Evolutionary conservation across 129 eudicot species (phyloP), one percentile per base, ranked within the genome.

Genomic region (Flaveria bidentis): DNA sequence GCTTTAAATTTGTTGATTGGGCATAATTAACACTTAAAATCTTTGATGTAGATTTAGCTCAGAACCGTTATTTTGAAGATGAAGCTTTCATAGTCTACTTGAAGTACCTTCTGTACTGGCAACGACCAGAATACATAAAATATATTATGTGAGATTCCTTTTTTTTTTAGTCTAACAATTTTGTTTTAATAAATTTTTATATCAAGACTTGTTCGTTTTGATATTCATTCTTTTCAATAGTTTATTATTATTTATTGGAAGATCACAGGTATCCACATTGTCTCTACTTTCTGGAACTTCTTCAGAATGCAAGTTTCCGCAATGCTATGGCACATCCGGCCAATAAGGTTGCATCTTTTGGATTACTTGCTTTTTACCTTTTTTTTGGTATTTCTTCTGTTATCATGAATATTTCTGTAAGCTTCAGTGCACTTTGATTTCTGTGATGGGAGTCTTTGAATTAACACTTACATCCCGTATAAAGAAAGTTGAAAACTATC

Each of bases 51-150:
- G 99, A 94, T 87, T 80, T 94, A 81, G 99, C 99, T 67, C 99
- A 94, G 80, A 94, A 94, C 63, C 81, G 99, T 28, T 94, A 94
- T 73, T 94, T 94, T 57, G 99, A 94, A 78, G 99, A 94, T 80
- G 96, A 91, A 88, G 92, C 99, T 47, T 94, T 94, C 78, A 91
- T 94, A 78, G 92, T 96, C 73, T 94, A 94, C 83, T 86, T 94
- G 88, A 94, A 94, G 63, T 94, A 91, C 86, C 96, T 94, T 80
- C 97, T 87, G 58, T 94, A 91, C 76, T 94, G 99, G 99, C 99
- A 94, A 85, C 85, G 86, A 10, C 97, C 96, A 26, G 96, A 91
- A 82, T 94, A 94, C 75, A 45, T 89, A 47, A 91, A 91, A 84
- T 94, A 81, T 71, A 94, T 94, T 49, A 91, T 91, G 99, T 89